Conservation (phyloP, 257 asterid species). For the Rubia yunnanensis region DNA sequence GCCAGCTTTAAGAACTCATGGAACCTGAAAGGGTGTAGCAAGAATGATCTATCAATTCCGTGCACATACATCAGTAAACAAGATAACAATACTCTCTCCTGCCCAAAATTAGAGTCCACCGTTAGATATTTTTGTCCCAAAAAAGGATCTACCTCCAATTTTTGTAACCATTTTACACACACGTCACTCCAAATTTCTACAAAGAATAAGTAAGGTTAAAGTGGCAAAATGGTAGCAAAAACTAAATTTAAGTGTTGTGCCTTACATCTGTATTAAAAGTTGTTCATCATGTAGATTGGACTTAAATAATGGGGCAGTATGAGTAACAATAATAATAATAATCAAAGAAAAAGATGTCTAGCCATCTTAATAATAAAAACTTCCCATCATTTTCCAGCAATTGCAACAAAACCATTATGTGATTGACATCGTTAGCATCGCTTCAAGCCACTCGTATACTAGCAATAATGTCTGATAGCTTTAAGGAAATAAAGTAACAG, state of each 20-base stretch:
- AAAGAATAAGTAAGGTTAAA: background rate
- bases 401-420: background rate
- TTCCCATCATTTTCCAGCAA: background rate
- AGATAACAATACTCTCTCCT: background rate
- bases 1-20: constrained; percentile 86
- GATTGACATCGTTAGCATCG: background rate
- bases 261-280: too few relatives aligned
- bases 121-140: too few relatives aligned
- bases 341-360: background rate
- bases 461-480: background rate
- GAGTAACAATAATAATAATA: background rate
- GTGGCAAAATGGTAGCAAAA: background rate
- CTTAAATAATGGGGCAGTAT: background rate
- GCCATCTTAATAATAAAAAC: background rate
- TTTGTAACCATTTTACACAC: too few relatives aligned
- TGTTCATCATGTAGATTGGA: background rate
- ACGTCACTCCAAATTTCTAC: background rate
- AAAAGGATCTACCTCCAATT: too few relatives aligned
- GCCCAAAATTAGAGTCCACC: background rate
- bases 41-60: constrained; percentile 5
- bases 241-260: background rate
- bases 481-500: background rate
- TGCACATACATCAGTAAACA: background rate
- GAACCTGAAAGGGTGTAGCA: constrained; percentile 52
- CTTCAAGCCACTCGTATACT: background rate